Base-by-base conservation (phyloP, 306 rosid species). In the Cyclanthera cordifolia region DNA sequence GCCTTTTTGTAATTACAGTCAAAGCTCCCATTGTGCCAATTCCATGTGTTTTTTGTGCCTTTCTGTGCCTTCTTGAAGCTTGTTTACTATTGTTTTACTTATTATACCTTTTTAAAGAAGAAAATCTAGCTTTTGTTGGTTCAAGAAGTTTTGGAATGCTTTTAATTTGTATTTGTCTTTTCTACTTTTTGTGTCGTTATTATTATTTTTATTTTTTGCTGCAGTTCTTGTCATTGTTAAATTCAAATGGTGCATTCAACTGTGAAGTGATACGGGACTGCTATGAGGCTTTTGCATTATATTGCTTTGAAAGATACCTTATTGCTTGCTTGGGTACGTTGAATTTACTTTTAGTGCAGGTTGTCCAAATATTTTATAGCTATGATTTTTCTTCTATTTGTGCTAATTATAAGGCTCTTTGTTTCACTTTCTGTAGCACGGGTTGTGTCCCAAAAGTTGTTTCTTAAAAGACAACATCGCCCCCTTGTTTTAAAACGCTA, bases 201-300 rank as follows among this genome's bases (percentile, higher is more conserved):
- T n/a, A 3, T 53, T 52, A 27, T 37, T n/a, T n/a, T 17, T 30
- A 30, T 15, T 75, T 65, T 75, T 25, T 59, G 82, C 30, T 85
- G 87, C 88, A 94, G 97, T 86, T 88, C 80, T 79, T 94, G 73
- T 94, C 97, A 37, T 85, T 90, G 72, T 74, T 94, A 83, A 86
- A 90, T 85, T 82, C 99, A 75, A 72, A 80, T 78, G 95, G 86
- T 14, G 99, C 99, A 71, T 94, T 94, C 79, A 86, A 94, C 77
- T 90, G 90, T 73, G 97, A 90, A 88, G 77, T 87, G 70, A 88
- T 94, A 59, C 85, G 99, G 71, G 99, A 94, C 77, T 94, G 97
- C 82, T 94, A 94, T 20, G 99, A 94, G 83, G 97, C 99, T 45
- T 94, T 94, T 85, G 99, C 99, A 16, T 80, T 94, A 73, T 94